Evolutionary conservation across 805 yeast genomes (phyloP).

Genomic region (Kuraishia piskuri): DNA sequence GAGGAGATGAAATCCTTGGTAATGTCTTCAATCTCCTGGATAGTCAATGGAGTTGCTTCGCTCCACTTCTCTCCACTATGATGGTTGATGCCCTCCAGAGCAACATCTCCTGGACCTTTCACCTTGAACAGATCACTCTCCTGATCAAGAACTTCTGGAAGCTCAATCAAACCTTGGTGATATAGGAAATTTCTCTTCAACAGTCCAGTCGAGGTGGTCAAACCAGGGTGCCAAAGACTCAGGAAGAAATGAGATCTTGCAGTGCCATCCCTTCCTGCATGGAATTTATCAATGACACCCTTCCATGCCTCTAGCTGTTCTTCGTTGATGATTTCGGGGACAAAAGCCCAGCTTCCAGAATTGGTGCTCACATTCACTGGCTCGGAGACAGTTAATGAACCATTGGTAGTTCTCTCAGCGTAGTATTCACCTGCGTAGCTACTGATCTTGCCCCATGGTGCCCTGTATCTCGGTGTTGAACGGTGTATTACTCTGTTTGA

Average conservation of each 20-base stretch:
- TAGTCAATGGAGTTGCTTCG: background rate
- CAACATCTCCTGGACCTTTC: background rate
- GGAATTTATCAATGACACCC: background rate
- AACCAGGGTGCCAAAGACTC: background rate
- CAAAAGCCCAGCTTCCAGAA: background rate
- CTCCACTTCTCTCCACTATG: background rate
- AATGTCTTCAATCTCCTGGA: background rate
- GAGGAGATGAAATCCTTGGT: background rate
- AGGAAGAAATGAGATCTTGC: background rate
- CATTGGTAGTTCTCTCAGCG: background rate
- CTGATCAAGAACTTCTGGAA: background rate
- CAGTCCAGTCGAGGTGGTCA: background rate
- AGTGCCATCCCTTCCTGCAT: background rate
- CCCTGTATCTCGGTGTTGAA: background rate
- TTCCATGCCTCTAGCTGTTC: background rate
- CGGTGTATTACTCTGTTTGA: background rate
- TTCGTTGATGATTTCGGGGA: background rate
- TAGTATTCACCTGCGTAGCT: background rate
- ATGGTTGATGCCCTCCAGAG: background rate
- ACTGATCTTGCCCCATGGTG: background rate
- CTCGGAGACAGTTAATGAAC: background rate
- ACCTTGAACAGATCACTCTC: background rate
- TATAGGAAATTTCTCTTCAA: background rate
- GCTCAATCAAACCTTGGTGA: background rate
- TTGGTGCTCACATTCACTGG: background rate